phyloP scores from a whole-genome alignment of 2,329 filamentous ascomycete genomes.

The Penicillium verrucosum region DNA sequence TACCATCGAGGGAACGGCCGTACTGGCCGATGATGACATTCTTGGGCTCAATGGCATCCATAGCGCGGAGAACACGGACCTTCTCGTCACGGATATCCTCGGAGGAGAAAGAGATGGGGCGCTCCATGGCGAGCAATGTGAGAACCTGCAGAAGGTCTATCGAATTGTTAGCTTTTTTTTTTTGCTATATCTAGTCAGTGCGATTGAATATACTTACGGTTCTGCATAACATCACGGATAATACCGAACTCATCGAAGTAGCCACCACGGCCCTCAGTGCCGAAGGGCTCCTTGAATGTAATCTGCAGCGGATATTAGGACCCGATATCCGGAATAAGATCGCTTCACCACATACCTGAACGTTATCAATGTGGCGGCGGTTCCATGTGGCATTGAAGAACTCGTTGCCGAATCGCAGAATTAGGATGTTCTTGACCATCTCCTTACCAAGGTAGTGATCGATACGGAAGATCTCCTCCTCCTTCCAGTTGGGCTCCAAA shows the following conservation, averaged over 20 bases:
- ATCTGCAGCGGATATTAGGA: slow-evolving; percentile 52
- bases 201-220: slow-evolving; percentile 55
- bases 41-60: slow-evolving; percentile 95
- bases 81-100: slow-evolving; percentile 99
- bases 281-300: slow-evolving; percentile 98
- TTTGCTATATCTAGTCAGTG: background rate
- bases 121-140: slow-evolving; percentile 95
- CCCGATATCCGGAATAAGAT: background rate
- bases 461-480: slow-evolving; percentile 98
- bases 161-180: background rate
- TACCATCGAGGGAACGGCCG: slow-evolving; percentile 90
- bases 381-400: slow-evolving; percentile 99
- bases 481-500: slow-evolving; percentile 94
- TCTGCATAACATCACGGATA: slow-evolving; percentile 99
- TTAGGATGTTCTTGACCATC: slow-evolving; percentile 99
- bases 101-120: slow-evolving; percentile 94
- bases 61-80: slow-evolving; percentile 86
- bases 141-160: slow-evolving; percentile 85
- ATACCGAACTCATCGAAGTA: slow-evolving; percentile 99
- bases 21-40: slow-evolving; percentile 99
- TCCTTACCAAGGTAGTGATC: slow-evolving; percentile 99
- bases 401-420: slow-evolving; percentile 95
- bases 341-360: slow-evolving; percentile 59
- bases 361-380: slow-evolving; percentile 97
- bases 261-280: slow-evolving; percentile 93